Evolutionary conservation across 306 rosid species (phyloP).

Genomic region (Sicyos baderoa): DNA sequence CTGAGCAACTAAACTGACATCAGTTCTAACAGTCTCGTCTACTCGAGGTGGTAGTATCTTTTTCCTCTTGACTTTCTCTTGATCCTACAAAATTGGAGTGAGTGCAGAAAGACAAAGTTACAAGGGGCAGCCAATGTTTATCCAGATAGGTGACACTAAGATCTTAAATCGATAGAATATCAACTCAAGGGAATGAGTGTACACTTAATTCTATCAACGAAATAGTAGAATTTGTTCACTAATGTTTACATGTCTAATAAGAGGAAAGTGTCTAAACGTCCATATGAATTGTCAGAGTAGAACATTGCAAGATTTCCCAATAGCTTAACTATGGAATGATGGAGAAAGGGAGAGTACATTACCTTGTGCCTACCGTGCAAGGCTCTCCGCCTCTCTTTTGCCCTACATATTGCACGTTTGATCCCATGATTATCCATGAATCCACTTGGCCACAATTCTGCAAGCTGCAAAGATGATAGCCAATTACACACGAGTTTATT

Average conservation of each 20-base stretch:
- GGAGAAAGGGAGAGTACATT: conserved; percentile 5
- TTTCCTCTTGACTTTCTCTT: conserved; percentile 70
- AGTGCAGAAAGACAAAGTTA: background rate
- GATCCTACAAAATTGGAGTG: conserved; percentile 39
- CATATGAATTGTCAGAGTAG: background rate
- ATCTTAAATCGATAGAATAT: background rate
- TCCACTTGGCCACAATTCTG: conserved; percentile 85
- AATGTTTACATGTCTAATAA: background rate
- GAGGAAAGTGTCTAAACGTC: background rate
- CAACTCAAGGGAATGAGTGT: background rate
- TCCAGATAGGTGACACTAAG: background rate
- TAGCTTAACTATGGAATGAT: background rate
- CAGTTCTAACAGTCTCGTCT: conserved; percentile 52
- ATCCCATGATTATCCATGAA: conserved; percentile 97
- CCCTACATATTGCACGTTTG: conserved; percentile 82
- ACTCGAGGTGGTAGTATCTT: conserved; percentile 49
- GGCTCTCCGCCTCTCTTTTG: conserved; percentile 81
- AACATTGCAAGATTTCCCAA: background rate
- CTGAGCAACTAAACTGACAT: conserved; percentile 28
- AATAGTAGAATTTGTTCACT: background rate
- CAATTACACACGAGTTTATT: background rate
- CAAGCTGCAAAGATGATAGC: conserved; percentile 51
- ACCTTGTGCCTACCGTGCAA: conserved; percentile 58
- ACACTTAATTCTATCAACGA: background rate
- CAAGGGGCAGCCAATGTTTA: background rate